Percentiles rank a stretch among this genome's conserved stretches.
Evolutionary conservation across 257 asterid genomes (phyloP).

Genomic region (Salvia miltiorrhiza): DNA sequence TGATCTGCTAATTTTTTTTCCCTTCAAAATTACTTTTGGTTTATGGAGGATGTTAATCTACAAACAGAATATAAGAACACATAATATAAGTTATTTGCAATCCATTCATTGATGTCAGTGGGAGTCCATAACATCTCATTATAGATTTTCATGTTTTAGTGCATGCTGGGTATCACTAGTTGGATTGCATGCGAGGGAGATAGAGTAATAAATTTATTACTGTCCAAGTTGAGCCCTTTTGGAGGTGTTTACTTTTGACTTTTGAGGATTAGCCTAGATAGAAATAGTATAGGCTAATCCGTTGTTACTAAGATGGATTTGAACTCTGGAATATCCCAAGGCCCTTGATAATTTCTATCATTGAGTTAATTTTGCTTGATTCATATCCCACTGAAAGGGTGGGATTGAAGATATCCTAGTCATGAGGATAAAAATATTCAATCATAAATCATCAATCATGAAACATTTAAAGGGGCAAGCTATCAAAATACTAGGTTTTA

Average conservation of each 20-base stretch:
- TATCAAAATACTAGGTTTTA: neutral
- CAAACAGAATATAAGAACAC: neutral
- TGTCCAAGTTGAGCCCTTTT: neutral
- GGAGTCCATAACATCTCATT: neutral
- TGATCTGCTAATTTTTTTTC: neutral
- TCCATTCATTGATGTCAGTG: neutral
- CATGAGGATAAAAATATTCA: too few relatives aligned
- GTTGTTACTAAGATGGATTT: too few relatives aligned
- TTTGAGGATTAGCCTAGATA: too few relatives aligned
- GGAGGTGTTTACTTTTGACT: too few relatives aligned
- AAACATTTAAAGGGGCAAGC: neutral
- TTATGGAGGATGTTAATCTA: neutral
- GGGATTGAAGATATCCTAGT: too few relatives aligned
- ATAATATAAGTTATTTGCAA: neutral
- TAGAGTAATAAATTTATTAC: neutral
- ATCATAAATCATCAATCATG: too few relatives aligned
- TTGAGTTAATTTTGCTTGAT: too few relatives aligned
- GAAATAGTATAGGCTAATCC: too few relatives aligned
- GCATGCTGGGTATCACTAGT: neutral
- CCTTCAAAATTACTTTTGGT: too few relatives aligned
- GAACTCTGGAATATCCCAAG: too few relatives aligned
- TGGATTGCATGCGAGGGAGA: neutral
- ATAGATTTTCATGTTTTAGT: neutral
- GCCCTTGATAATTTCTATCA: too few relatives aligned
- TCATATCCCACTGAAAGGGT: too few relatives aligned